A percentile compares a stretch with the other conserved stretches of the same genome.
phyloP scores from a whole-genome alignment of 2,329 filamentous ascomycete genomes.

The Xylariaceae sp. region DNA sequence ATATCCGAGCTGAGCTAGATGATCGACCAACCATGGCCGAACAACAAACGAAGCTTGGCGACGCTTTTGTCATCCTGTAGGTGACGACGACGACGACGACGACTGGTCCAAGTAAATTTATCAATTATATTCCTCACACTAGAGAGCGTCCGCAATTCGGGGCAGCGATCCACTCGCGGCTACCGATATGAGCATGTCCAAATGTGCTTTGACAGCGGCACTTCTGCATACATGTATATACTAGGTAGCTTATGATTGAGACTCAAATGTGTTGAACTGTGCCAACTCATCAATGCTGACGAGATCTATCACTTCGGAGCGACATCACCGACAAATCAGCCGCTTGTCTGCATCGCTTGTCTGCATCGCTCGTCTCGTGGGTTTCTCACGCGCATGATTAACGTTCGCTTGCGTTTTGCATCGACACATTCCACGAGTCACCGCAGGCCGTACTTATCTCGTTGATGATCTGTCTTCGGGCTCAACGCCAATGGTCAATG shows the following conservation, averaged over 20 bases:
- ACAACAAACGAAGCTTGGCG: not conserved
- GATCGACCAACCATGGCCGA: conserved; percentile 1
- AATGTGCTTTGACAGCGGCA: not conserved
- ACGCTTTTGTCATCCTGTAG: too few relatives aligned
- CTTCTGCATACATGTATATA: not conserved
- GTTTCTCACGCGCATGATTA: conserved; percentile 6
- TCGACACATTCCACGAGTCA: too few relatives aligned
- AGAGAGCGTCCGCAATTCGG: too few relatives aligned
- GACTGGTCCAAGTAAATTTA: not conserved
- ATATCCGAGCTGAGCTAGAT: too few relatives aligned
- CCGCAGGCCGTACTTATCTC: too few relatives aligned
- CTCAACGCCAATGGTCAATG: too few relatives aligned
- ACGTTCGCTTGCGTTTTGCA: conserved; percentile 6
- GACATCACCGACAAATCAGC: conserved; percentile 13
- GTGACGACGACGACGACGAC: not conserved
- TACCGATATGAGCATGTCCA: not conserved
- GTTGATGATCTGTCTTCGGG: too few relatives aligned
- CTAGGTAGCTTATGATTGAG: conserved; percentile 7
- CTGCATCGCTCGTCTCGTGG: conserved; percentile 10
- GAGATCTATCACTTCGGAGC: conserved; percentile 6
- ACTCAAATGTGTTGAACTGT: conserved; percentile 8
- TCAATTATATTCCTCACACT: too few relatives aligned
- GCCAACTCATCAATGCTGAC: conserved; percentile 15
- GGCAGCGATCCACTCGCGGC: too few relatives aligned
- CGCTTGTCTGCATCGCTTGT: conserved; percentile 14